phyloP scores from a whole-genome alignment of 1,284 basidiomycete genomes.

The Marasmius fiardii region DNA sequence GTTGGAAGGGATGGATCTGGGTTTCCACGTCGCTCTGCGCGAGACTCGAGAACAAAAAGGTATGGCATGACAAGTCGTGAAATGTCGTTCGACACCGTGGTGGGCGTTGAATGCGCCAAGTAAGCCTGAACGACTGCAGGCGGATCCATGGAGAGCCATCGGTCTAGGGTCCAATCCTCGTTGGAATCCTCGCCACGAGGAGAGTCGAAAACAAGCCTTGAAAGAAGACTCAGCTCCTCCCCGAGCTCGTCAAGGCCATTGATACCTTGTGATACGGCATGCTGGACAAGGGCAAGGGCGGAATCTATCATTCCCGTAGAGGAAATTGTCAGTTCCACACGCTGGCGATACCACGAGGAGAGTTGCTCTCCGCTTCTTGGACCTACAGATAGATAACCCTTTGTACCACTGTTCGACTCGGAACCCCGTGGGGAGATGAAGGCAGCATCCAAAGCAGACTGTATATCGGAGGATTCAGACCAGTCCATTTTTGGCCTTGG shows the following conservation, averaged over 20 bases:
- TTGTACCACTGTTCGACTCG: constrained; percentile 5
- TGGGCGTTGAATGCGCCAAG: constrained; percentile 64
- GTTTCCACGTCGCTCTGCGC: constrained; percentile 73
- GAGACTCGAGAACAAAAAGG: constrained; percentile 84
- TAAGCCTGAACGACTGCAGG: constrained; percentile 70
- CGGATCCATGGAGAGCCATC: constrained; percentile 70
- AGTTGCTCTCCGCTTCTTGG: constrained; percentile 43
- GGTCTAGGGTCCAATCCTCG: constrained; percentile 69
- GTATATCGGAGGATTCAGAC: constrained; percentile 46
- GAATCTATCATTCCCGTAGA: constrained; percentile 75
- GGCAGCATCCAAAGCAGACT: constrained; percentile 32
- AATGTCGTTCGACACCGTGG: constrained; percentile 69
- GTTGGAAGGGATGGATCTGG: constrained; percentile 63
- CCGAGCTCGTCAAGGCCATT: constrained; percentile 80
- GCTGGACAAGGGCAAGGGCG: constrained; percentile 78
- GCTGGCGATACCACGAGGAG: constrained; percentile 69
- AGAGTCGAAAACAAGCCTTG: constrained; percentile 82
- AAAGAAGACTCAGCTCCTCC: constrained; percentile 85
- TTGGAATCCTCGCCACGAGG: constrained; percentile 39
- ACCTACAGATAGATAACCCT: constrained; percentile 13
- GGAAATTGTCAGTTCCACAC: constrained; percentile 60
- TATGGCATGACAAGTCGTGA: constrained; percentile 83
- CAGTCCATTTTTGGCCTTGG: constrained; percentile 57
- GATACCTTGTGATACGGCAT: constrained; percentile 80
- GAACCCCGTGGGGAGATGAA: constrained; percentile 5